A percentile compares a stretch with the other conserved stretches of the same genome.
Conservation (phyloP, 2,329 filamentous ascomycete species). For the Alternaria triticina region DNA sequence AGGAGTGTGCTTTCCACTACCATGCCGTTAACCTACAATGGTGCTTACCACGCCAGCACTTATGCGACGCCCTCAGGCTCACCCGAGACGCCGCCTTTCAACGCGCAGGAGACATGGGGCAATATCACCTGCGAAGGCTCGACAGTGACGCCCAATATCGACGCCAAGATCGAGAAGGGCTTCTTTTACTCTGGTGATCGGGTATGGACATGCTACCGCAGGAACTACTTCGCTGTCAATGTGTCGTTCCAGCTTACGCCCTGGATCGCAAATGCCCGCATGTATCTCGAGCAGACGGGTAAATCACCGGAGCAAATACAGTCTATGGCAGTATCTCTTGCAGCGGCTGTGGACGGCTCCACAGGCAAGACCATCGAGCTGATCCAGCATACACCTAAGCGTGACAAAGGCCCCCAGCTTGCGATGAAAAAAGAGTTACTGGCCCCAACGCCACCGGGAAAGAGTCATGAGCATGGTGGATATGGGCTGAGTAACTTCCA, state of each 20-base stretch:
- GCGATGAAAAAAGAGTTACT: conserved; percentile 75
- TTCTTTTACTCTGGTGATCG: conserved; percentile 78
- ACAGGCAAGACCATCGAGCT: conserved; percentile 80
- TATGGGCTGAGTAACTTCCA: conserved; percentile 50
- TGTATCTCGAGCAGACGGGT: conserved; percentile 61
- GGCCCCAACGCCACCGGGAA: conserved; percentile 67
- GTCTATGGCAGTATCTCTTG: conserved; percentile 82
- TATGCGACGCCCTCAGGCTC: conserved; percentile 24
- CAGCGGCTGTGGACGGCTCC: conserved; percentile 79
- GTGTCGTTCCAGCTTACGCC: conserved; percentile 78
- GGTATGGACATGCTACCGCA: conserved; percentile 90
- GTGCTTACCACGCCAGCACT: conserved; percentile 22
- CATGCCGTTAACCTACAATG: conserved; percentile 38
- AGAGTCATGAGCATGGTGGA: conserved; percentile 48
- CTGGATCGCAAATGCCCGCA: conserved; percentile 61
- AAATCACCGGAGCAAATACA: conserved; percentile 65
- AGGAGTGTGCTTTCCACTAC: conserved; percentile 43
- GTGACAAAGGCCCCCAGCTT: conserved; percentile 83
- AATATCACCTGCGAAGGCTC: conserved; percentile 67
- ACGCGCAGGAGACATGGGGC: conserved; percentile 58
- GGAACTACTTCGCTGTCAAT: conserved; percentile 88
- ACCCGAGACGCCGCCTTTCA: conserved; percentile 53
- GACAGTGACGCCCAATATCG: conserved; percentile 73
- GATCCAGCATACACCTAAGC: conserved; percentile 89
- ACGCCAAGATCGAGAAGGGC: conserved; percentile 84